phyloP scores from a whole-genome alignment of 495 filamentous ascomycete species.

The Talaromyces stipitatus region DNA sequence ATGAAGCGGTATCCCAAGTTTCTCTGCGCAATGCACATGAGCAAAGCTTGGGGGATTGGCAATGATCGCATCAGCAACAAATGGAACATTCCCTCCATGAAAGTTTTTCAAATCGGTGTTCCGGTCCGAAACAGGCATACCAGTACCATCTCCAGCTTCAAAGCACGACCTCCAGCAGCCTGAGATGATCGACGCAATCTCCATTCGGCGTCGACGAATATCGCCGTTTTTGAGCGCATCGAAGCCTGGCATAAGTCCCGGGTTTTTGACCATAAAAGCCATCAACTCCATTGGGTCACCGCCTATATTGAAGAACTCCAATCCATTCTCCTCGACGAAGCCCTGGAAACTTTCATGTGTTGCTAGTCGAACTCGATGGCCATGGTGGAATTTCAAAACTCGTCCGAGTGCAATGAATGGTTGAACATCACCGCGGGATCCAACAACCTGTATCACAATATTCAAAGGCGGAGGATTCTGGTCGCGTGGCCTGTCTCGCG shows the following conservation, averaged over 20 bases:
- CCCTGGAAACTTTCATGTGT: slow-evolving; percentile 66
- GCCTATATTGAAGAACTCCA: slow-evolving; percentile 76
- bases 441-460: slow-evolving; percentile 74
- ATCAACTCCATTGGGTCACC: slow-evolving; percentile 75
- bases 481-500: slow-evolving; percentile 50
- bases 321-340: slow-evolving; percentile 58
- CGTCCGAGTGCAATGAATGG: slow-evolving; percentile 65
- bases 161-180: slow-evolving; percentile 76
- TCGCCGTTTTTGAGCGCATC: slow-evolving; percentile 60
- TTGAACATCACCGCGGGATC: slow-evolving; percentile 72
- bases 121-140: slow-evolving; percentile 39
- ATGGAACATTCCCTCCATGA: slow-evolving; percentile 43
- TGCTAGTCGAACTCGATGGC: slow-evolving; percentile 71
- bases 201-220: slow-evolving; percentile 53
- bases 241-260: slow-evolving; percentile 66
- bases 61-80: slow-evolving; percentile 76
- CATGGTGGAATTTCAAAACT: slow-evolving; percentile 50
- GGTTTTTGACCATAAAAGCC: slow-evolving; percentile 84
- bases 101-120: slow-evolving; percentile 21
- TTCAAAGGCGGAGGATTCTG: slow-evolving; percentile 54
- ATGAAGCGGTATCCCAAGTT: slow-evolving; percentile 68
- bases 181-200: slow-evolving; percentile 63
- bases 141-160: slow-evolving; percentile 53
- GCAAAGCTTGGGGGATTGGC: slow-evolving; percentile 80
- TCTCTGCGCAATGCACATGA: slow-evolving; percentile 75